Conservation (phyloP, 2,329 filamentous ascomycete genomes). For the Botrytis fragariae region DNA sequence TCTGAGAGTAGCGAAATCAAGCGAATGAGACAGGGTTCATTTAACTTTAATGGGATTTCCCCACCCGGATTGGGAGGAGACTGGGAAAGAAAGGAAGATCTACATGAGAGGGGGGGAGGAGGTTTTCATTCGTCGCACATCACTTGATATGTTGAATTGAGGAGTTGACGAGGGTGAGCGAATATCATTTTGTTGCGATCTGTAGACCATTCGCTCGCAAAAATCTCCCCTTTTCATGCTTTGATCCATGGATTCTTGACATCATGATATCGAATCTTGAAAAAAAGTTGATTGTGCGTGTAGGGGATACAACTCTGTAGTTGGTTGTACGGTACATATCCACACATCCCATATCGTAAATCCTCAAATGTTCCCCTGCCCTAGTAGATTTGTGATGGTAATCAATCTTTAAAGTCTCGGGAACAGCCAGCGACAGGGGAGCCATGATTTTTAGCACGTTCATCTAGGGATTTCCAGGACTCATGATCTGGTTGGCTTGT, state of each 20-base stretch:
- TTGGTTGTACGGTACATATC: background rate
- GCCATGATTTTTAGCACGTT: constrained; percentile 8
- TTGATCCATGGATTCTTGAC: background rate
- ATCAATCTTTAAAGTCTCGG: constrained; percentile 18
- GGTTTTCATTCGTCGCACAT: background rate
- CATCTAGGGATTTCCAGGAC: background rate
- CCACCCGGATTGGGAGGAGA: constrained; percentile 7
- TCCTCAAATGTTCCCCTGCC: background rate
- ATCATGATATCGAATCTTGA: background rate
- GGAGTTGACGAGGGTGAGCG: background rate
- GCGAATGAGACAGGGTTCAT: constrained; percentile 15
- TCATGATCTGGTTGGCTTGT: constrained; percentile 3
- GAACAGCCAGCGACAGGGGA: background rate
- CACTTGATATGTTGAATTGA: background rate
- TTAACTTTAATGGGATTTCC: constrained; percentile 11
- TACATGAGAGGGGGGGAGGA: background rate
- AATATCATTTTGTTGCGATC: background rate
- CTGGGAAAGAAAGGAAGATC: constrained; percentile 5
- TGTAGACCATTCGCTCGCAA: background rate
- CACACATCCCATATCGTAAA: constrained; percentile 10
- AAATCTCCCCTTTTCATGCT: background rate
- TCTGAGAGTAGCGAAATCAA: constrained; percentile 18
- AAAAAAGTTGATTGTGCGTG: background rate
- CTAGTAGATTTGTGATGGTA: background rate
- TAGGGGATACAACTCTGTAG: background rate